phyloP scores from a whole-genome alignment of 2,329 filamentous ascomycete genomes.

The Fusarium sp. region DNA sequence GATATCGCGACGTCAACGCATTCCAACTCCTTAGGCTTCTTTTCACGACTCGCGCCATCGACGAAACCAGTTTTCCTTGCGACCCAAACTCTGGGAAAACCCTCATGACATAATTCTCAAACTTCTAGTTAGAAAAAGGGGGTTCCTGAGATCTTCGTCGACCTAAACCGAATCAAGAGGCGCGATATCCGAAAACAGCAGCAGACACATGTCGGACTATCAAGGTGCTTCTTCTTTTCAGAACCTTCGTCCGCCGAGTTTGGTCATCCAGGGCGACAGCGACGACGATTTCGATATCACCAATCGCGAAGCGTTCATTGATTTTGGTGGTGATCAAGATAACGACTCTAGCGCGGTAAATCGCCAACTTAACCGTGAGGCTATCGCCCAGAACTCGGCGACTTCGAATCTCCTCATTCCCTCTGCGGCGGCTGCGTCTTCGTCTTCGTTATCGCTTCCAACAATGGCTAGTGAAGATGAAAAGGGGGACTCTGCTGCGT shows the following conservation, averaged over 20 bases:
- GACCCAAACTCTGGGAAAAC: constrained; percentile 6
- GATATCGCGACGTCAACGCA: constrained; percentile 38
- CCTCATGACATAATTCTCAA: constrained; percentile 8
- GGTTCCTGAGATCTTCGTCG: constrained; percentile 4
- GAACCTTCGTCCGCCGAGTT: constrained; percentile 43
- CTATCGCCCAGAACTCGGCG: constrained; percentile 29
- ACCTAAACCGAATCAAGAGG: constrained; percentile 27
- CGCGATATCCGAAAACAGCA: constrained; percentile 34
- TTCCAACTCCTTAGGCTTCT: constrained; percentile 24
- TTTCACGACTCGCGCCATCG: constrained; percentile 26
- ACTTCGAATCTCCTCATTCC: constrained; percentile 36
- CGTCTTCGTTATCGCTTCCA: constrained; percentile 30
- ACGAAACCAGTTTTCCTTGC: constrained; percentile 25
- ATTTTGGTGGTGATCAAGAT: constrained; percentile 13
- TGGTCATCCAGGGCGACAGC: constrained; percentile 41
- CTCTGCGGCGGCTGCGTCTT: constrained; percentile 19
- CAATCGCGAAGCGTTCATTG: constrained; percentile 12
- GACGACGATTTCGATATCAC: constrained; percentile 27
- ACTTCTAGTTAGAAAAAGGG: constrained; percentile 2
- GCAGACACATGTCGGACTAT: constrained; percentile 39
- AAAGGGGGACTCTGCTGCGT: constrained; percentile 23
- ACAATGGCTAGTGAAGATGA: constrained; percentile 36
- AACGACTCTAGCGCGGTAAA: constrained; percentile 21
- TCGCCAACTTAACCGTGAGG: constrained; percentile 33
- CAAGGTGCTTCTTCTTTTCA: constrained; percentile 37